Evolutionary conservation across 495 filamentous ascomycete species (phyloP).

Genomic region (Jackrogersella multiformis): DNA sequence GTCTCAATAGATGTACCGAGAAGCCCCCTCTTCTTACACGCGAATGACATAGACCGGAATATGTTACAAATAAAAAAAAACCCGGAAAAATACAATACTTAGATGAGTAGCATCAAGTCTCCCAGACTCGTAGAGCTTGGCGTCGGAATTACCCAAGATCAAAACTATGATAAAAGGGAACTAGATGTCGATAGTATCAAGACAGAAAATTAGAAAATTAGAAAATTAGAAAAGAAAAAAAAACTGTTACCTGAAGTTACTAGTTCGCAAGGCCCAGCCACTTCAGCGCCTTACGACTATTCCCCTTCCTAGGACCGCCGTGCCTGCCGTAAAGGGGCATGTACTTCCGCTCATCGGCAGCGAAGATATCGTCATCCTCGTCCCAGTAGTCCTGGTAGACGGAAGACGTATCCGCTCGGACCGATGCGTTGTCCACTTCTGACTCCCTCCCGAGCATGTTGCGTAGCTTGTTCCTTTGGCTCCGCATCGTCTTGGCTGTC

Average conservation of each 20-base stretch:
- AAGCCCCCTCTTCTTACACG: background rate
- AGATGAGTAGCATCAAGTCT: background rate
- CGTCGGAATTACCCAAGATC: too few relatives aligned
- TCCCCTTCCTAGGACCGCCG: conserved; percentile 36
- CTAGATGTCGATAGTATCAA: background rate
- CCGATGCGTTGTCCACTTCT: background rate
- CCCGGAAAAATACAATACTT: background rate
- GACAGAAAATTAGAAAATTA: background rate
- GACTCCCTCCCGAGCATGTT: conserved; percentile 26
- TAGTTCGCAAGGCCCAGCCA: conserved; percentile 47
- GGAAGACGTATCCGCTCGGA: conserved; percentile 4
- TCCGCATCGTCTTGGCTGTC: conserved; percentile 31
- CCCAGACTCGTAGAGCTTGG: background rate
- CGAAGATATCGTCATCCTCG: conserved; percentile 39
- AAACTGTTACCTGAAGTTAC: background rate
- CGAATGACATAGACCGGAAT: background rate
- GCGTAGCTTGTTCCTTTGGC: conserved; percentile 32
- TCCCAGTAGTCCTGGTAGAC: conserved; percentile 32
- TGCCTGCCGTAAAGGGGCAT: conserved; percentile 47
- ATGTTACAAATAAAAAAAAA: background rate
- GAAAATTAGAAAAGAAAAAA: background rate
- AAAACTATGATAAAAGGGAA: too few relatives aligned
- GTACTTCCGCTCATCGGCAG: conserved; percentile 48
- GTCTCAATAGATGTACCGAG: background rate
- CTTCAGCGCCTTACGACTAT: conserved; percentile 49